Conservation (phyloP, 768 basidiomycete species). For the Podaxis sp. region DNA sequence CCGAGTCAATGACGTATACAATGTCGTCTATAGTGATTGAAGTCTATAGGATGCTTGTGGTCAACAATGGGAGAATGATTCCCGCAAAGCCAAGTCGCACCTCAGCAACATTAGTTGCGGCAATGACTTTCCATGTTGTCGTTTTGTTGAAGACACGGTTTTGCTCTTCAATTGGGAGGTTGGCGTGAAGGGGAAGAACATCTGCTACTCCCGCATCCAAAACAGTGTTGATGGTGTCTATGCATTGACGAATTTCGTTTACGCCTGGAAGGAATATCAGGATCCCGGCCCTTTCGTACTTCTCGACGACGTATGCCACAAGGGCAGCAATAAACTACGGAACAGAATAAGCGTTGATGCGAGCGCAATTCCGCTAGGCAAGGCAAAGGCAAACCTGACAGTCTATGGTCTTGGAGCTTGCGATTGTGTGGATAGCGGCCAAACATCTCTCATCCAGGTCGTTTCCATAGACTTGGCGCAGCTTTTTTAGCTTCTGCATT, state of each 20-base stretch:
- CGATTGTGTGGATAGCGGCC: slow-evolving; percentile 55
- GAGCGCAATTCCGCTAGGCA: background rate
- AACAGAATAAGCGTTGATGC: background rate
- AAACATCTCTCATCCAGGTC: slow-evolving; percentile 45
- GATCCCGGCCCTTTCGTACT: slow-evolving; percentile 55
- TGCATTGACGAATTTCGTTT: slow-evolving; percentile 78
- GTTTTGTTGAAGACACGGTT: slow-evolving; percentile 65
- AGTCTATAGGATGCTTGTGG: slow-evolving; percentile 44
- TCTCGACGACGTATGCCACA: slow-evolving; percentile 57
- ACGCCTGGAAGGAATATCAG: slow-evolving; percentile 91
- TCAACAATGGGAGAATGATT: background rate
- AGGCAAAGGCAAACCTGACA: slow-evolving; percentile 46
- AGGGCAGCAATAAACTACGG: slow-evolving; percentile 60
- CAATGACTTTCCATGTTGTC: slow-evolving; percentile 76
- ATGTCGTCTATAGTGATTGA: slow-evolving; percentile 91
- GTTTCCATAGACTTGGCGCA: slow-evolving; percentile 44
- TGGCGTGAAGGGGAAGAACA: slow-evolving; percentile 83
- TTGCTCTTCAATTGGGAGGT: slow-evolving; percentile 83
- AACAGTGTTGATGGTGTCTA: slow-evolving; percentile 47
- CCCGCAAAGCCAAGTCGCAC: slow-evolving; percentile 29
- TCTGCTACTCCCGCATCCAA: slow-evolving; percentile 34
- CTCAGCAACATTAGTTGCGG: slow-evolving; percentile 90
- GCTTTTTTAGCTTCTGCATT: slow-evolving; percentile 29
- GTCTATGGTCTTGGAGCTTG: slow-evolving; percentile 63
- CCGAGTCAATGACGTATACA: slow-evolving; percentile 78